Conservation (phyloP, 306 rosid species). For the Quercus cerris region DNA sequence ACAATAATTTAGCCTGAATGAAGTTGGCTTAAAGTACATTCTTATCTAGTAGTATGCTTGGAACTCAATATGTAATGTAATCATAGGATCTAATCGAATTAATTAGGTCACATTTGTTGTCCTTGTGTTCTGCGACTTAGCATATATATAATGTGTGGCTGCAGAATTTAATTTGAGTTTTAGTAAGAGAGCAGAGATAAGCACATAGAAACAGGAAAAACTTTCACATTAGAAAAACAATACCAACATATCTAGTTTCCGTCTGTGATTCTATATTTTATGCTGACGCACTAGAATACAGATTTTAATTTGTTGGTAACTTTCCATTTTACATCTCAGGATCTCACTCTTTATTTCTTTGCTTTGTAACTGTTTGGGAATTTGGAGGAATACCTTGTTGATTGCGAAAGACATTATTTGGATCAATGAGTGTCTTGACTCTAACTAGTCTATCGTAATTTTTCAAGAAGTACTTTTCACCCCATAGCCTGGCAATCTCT, state of each 20-base stretch:
- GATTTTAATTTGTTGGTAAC: not conserved
- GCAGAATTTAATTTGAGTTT: not conserved
- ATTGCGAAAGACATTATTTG: constrained; percentile 55
- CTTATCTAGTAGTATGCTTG: no score
- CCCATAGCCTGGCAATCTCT: constrained; percentile 62
- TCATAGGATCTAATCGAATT: no score
- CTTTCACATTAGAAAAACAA: not conserved
- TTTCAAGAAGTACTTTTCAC: constrained; percentile 67
- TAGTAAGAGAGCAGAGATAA: not conserved
- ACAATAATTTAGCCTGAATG: no score
- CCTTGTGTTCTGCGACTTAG: not conserved
- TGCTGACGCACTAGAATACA: not conserved
- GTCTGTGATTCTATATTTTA: not conserved
- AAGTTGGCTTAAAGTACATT: no score
- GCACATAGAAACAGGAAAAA: not conserved
- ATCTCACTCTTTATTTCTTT: not conserved
- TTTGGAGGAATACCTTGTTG: constrained; percentile 73
- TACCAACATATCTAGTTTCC: not conserved
- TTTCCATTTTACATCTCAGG: not conserved
- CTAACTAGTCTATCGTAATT: constrained; percentile 72
- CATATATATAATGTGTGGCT: not conserved
- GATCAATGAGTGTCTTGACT: constrained; percentile 67
- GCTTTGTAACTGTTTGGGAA: constrained; percentile 5
- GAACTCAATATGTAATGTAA: no score
- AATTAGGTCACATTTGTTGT: not conserved